These are phyloP conservation scores for Dactylonectria macrodidyma DNA, from an alignment of 2,329 filamentous ascomycete species.

Conservation along the genomic window DNA sequence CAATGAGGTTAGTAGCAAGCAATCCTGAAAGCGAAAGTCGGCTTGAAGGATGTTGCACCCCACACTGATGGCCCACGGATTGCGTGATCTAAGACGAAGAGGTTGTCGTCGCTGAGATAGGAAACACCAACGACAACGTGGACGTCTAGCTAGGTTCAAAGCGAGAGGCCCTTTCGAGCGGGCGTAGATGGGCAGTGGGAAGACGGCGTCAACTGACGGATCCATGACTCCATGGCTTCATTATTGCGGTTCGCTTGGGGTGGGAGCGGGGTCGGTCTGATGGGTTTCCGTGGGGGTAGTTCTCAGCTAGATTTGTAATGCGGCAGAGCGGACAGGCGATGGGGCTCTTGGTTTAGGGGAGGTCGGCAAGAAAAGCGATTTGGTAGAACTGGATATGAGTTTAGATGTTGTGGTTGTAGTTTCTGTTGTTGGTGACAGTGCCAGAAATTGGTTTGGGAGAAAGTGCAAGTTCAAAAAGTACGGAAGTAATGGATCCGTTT, in stretches of 20 bases:
- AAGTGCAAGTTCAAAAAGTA: neutral
- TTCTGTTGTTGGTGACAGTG: neutral
- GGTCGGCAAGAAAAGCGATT: neutral
- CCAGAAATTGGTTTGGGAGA: neutral
- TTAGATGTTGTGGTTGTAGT: neutral
- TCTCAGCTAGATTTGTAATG: conserved; percentile 27
- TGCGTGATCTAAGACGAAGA: neutral
- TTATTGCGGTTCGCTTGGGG: conserved; percentile 4
- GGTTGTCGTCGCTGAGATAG: neutral
- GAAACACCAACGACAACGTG: neutral
- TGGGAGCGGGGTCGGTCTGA: conserved; percentile 22
- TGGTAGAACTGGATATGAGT: neutral
- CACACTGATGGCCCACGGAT: neutral
- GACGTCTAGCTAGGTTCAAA: neutral
- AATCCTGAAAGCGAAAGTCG: neutral
- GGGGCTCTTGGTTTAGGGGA: neutral
- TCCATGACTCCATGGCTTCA: conserved; percentile 21
- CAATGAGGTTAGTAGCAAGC: neutral
- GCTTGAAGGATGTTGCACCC: neutral
- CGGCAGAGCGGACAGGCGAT: conserved; percentile 12
- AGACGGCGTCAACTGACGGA: conserved; percentile 23
- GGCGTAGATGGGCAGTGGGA: conserved; percentile 8
- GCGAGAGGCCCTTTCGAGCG: neutral
- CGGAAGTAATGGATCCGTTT: neutral
- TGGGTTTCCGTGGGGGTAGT: conserved; percentile 27